Evolutionary conservation across 2,329 filamentous ascomycete species (phyloP), one percentile per base, ranked within the genome.

Genomic region (Helotiales sp.): DNA sequence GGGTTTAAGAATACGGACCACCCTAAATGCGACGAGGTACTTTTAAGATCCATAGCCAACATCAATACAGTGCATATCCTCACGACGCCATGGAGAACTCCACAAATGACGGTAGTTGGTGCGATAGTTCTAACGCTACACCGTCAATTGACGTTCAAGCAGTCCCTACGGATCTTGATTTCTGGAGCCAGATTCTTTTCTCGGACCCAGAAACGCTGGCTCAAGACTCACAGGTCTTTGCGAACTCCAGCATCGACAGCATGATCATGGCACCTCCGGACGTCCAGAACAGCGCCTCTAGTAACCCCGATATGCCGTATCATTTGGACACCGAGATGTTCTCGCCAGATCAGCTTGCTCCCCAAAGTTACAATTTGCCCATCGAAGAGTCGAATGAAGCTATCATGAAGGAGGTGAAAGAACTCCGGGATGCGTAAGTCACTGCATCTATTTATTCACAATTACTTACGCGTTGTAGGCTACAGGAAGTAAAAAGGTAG

Each of bases 31-130:
- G 50, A 54, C 50, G 26, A 54, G 50, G 50, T 54, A 54, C 50
- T 6, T 54, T 32, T 54, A 54, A 30, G 26, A 17, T 54, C 28
- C 28, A 54, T 32, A 54, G 50, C 50, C 15, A 54, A n/a, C 28
- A 50, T 54, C 26, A 54, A 54, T 30, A 54, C 50, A 54, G 50
- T 30, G 50, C 50, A 40, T 54, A 54, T 54, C 50, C 50, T 54
- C 17, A 54, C 26, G 50, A 54, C 50, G 50, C 50, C 26, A 54
- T 54, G 26, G 50, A 54, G 50, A 54, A 52, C 49, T 30, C 49
- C 49, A 52, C 49, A 52, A 24, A 52, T 52, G 24, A 52, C 49
- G 49, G 49, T 32, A 54, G 45, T 47, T 47, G 22, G 49, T 52
- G 22, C 15, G 49, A 52, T 30, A 52, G 15, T 54, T 54, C 50